Conservation (phyloP, 257 asterid species). For the Euphrasia confusa region DNA sequence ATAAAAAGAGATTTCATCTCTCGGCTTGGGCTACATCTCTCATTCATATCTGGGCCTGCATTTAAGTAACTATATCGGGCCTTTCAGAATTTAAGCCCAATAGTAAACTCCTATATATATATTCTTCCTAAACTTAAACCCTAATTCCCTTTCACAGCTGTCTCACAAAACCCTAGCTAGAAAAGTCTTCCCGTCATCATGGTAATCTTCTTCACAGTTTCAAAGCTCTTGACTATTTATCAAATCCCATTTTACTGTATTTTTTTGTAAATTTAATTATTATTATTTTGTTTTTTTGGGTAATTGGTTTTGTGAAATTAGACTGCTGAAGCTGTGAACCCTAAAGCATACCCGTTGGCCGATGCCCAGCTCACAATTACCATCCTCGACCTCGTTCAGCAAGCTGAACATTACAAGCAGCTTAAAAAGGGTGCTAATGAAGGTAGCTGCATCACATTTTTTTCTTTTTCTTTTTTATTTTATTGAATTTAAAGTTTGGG, state of each 20-base stretch:
- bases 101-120: background rate
- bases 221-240: background rate
- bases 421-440: constrained; percentile 97
- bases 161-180: background rate
- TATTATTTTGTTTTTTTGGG: too few species aligned
- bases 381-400: constrained; percentile 81
- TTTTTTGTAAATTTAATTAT: too few species aligned
- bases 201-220: constrained; percentile 2
- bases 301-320: constrained; percentile 12
- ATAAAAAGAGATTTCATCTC: too few species aligned
- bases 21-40: background rate
- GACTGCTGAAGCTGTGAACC: constrained; percentile 80
- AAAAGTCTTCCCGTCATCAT: constrained; percentile 8
- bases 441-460: constrained; percentile 31
- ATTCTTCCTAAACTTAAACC: background rate
- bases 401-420: constrained; percentile 86
- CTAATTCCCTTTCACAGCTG: background rate
- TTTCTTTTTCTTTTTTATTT: background rate
- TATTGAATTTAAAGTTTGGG: background rate
- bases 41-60: background rate
- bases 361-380: constrained; percentile 76
- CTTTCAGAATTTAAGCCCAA: background rate
- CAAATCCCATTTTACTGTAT: too few species aligned
- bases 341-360: constrained; percentile 85
- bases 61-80: background rate